These are phyloP conservation scores for Kwoniella sp. DNA, from an alignment of 768 basidiomycete species.

Conservation along the genomic window DNA sequence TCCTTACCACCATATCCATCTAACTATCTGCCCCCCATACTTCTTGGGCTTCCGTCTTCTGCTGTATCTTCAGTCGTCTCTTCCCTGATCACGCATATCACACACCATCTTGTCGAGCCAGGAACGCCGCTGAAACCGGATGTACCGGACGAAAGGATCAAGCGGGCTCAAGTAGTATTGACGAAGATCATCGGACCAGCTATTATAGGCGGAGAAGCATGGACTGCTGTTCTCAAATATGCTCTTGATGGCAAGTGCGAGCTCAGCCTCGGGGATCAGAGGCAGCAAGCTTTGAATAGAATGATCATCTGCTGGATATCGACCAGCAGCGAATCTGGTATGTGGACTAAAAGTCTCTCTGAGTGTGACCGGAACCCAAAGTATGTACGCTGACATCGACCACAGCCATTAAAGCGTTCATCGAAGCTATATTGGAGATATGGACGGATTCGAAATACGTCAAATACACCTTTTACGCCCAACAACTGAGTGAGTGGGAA, in stretches of 20 bases:
- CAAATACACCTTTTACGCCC: slow-evolving; percentile 72
- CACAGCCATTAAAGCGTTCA: slow-evolving; percentile 43
- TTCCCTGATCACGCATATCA: slow-evolving; percentile 45
- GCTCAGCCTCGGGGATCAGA: slow-evolving; percentile 57
- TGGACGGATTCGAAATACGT: slow-evolving; percentile 82
- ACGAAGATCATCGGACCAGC: slow-evolving; percentile 62
- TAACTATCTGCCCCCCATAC: slow-evolving; percentile 45
- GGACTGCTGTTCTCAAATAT: slow-evolving; percentile 32
- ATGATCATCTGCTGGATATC: slow-evolving; percentile 72
- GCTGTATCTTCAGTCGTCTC: slow-evolving; percentile 62
- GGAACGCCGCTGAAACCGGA: slow-evolving; percentile 11
- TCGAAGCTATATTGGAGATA: slow-evolving; percentile 59
- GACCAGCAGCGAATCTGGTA: slow-evolving; percentile 57
- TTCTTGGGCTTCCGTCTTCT: slow-evolving; percentile 58
- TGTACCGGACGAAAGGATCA: slow-evolving; percentile 59
- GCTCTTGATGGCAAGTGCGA: slow-evolving; percentile 61
- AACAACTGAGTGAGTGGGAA: slow-evolving; percentile 71
- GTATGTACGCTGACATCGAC: neutral
- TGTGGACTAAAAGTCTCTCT: neutral
- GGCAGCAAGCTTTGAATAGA: slow-evolving; percentile 60
- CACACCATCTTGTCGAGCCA: slow-evolving; percentile 11
- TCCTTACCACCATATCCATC: slow-evolving; percentile 36
- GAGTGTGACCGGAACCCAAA: neutral
- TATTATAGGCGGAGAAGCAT: slow-evolving; percentile 37
- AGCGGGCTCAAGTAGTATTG: slow-evolving; percentile 66